These are phyloP conservation scores for Gryganskiella cystojenkinii DNA, from an alignment of 192 early-diverging fungal genomes.

Conservation along the genomic window DNA sequence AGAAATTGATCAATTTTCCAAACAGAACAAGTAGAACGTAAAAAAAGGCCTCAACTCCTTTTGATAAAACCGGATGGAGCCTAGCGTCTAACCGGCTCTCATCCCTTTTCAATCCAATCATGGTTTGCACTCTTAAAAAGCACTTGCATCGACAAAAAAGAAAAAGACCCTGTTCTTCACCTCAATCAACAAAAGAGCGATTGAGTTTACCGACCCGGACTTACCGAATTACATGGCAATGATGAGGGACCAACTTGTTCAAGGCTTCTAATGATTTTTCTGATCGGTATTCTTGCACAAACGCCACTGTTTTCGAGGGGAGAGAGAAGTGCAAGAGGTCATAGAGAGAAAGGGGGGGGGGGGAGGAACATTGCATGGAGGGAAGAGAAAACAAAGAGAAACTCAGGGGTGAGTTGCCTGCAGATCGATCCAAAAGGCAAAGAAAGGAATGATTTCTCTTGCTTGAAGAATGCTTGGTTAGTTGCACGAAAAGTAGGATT, in stretches of 20 bases:
- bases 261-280: conserved; percentile 87
- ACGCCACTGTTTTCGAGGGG: conserved; percentile 69
- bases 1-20: not conserved
- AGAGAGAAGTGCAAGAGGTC: not conserved
- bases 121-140: too few relatives aligned
- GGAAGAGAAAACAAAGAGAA: not conserved
- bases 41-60: not conserved
- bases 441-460: not conserved
- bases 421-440: not conserved
- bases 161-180: too few relatives aligned
- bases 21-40: conserved; percentile 12
- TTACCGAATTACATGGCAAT: conserved; percentile 85
- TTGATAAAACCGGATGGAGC: conserved; percentile 2
- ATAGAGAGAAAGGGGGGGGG: not conserved
- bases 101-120: not conserved
- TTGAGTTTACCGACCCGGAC: not conserved
- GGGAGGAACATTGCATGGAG: not conserved
- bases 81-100: not conserved
- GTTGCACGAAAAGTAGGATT: too few relatives aligned
- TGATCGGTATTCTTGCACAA: conserved; percentile 89
- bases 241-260: conserved; percentile 87
- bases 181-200: too few relatives aligned
- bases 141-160: too few relatives aligned
- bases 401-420: not conserved
- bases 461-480: too few relatives aligned